phyloP scores from a whole-genome alignment of 2,329 filamentous ascomycete species.

The Kalaharituber pfeilii region DNA sequence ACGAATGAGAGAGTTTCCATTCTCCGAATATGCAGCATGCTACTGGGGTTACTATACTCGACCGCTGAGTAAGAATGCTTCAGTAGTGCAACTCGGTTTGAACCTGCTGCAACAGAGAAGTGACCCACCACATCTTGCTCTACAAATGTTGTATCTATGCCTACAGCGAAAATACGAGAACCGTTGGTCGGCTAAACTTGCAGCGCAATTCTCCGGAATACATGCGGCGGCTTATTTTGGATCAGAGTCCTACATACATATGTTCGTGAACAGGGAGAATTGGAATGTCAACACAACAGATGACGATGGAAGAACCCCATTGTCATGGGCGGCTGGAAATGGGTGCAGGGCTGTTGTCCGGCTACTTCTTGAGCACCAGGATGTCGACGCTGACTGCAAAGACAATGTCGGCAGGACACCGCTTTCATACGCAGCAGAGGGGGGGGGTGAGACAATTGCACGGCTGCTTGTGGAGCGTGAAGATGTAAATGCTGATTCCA shows the following conservation, averaged over 20 bases:
- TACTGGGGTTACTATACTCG: neutral
- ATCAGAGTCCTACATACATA: neutral
- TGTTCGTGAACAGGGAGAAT: slow-evolving; percentile 5
- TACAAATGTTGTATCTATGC: neutral
- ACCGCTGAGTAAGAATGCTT: neutral
- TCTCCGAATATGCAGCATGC: neutral
- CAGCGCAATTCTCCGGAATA: neutral
- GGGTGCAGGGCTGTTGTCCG: neutral
- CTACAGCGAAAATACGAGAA: neutral
- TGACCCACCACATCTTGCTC: neutral
- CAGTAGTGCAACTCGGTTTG: neutral
- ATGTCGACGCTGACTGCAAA: neutral
- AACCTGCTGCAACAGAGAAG: neutral
- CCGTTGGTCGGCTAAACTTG: neutral
- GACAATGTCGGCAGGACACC: slow-evolving; percentile 5
- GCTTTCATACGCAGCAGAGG: slow-evolving; percentile 20
- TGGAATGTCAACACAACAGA: neutral
- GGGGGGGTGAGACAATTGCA: slow-evolving; percentile 12
- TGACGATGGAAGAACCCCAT: neutral
- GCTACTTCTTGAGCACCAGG: neutral
- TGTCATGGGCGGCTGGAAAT: neutral
- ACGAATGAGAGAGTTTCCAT: neutral
- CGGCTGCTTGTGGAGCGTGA: slow-evolving; percentile 2
- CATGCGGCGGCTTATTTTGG: neutral
- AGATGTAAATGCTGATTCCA: neutral